Evolutionary conservation across 2,329 filamentous ascomycete genomes (phyloP).

Genomic region (Aspergillus tanneri): DNA sequence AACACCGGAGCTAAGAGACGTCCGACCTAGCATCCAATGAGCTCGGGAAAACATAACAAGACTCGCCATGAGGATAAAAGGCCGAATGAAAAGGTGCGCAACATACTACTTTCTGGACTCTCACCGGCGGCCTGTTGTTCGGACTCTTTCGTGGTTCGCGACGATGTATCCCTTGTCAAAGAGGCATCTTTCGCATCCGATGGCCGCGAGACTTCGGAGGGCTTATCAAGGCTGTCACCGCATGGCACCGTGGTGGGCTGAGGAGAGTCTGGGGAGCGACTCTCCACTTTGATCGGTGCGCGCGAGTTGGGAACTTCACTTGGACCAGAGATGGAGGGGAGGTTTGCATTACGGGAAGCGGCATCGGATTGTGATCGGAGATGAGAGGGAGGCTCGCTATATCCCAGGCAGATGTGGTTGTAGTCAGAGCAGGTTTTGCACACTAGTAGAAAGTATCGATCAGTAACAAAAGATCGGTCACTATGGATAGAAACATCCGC

Average conservation of each 20-base stretch:
- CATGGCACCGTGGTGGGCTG: slow-evolving; percentile 9
- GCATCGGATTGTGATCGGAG: slow-evolving; percentile 34
- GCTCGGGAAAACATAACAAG: neutral
- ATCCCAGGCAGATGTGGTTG: slow-evolving; percentile 67
- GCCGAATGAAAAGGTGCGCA: neutral
- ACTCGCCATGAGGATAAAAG: neutral
- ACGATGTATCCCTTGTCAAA: slow-evolving; percentile 17
- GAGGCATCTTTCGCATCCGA: slow-evolving; percentile 20
- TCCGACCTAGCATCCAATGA: slow-evolving; percentile 30
- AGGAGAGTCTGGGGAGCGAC: slow-evolving; percentile 29
- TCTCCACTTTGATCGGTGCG: slow-evolving; percentile 22
- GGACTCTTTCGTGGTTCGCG: slow-evolving; percentile 23
- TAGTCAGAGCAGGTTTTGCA: slow-evolving; percentile 73
- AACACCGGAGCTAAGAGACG: slow-evolving; percentile 36
- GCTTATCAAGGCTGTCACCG: slow-evolving; percentile 13
- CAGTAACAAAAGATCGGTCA: neutral
- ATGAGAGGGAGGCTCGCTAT: slow-evolving; percentile 51
- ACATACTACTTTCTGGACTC: slow-evolving; percentile 42
- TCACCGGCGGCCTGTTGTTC: slow-evolving; percentile 27
- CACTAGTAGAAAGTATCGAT: slow-evolving; percentile 28
- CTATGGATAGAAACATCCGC: neutral
- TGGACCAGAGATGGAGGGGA: slow-evolving; percentile 17
- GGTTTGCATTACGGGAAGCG: slow-evolving; percentile 23
- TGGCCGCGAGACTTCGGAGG: slow-evolving; percentile 15
- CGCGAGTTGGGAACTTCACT: slow-evolving; percentile 20